Conservation (phyloP, 192 early-diverging fungal genomes). For the Backusella parvicylindrica region DNA sequence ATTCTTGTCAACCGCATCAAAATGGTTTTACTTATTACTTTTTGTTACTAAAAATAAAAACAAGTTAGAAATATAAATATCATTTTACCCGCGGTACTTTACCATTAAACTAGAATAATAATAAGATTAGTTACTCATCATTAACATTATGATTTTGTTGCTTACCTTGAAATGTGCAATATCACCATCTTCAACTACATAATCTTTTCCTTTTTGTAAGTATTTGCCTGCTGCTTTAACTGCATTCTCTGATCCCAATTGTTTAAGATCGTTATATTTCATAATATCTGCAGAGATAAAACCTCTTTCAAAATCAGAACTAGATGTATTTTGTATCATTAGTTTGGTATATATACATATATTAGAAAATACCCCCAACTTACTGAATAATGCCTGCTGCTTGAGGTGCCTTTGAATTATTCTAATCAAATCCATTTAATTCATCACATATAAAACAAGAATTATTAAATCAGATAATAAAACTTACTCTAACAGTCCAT, state of each 20-base stretch:
- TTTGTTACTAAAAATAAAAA: not conserved
- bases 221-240: conserved; percentile 76
- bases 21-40: no score
- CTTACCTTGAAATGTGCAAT: conserved; percentile 49
- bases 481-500: conserved; percentile 63
- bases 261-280: conserved; percentile 54
- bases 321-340: conserved; percentile 33
- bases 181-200: conserved; percentile 65
- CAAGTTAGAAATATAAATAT: not conserved
- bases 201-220: conserved; percentile 69
- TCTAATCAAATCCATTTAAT: conserved; percentile 11
- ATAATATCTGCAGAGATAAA: conserved; percentile 75
- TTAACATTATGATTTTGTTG: not conserved
- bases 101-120: not conserved
- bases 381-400: conserved; percentile 58
- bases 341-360: conserved; percentile 31
- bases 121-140: not conserved
- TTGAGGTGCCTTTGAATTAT: conserved; percentile 71
- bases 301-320: conserved; percentile 75
- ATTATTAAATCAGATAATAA: not conserved
- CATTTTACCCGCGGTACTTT: not conserved
- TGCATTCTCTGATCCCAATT: conserved; percentile 59
- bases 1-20: no score
- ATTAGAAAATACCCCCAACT: conserved; percentile 11
- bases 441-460: not conserved